Conservation (phyloP, 2,329 filamentous ascomycete species). For the Eutypella sp. region DNA sequence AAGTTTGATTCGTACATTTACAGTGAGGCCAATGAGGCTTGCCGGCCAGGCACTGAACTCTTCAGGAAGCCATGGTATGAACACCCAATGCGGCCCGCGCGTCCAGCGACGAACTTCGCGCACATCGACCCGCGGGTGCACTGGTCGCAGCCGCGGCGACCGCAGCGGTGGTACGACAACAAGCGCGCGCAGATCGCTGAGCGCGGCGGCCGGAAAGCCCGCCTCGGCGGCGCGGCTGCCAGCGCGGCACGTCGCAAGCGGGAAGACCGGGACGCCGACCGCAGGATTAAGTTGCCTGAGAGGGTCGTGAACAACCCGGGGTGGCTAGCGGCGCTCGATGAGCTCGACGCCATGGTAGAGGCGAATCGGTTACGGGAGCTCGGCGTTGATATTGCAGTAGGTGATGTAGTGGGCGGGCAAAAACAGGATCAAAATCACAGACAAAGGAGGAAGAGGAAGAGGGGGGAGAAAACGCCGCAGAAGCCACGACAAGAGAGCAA, state of each 20-base stretch:
- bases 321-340: constrained; percentile 40
- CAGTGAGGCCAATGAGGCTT: constrained; percentile 24
- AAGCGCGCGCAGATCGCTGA: constrained; percentile 47
- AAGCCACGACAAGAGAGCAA: too few relatives aligned
- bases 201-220: constrained; percentile 44
- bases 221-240: constrained; percentile 40
- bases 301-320: constrained; percentile 38
- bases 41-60: constrained; percentile 18
- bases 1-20: constrained; percentile 37
- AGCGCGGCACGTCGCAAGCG: constrained; percentile 28
- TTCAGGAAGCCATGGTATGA: constrained; percentile 12
- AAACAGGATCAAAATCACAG: neutral
- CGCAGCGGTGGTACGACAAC: constrained; percentile 39
- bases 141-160: constrained; percentile 37
- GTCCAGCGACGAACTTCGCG: constrained; percentile 32
- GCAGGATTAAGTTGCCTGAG: constrained; percentile 35
- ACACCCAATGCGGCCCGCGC: constrained; percentile 12
- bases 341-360: constrained; percentile 21
- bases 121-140: constrained; percentile 48
- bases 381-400: too few relatives aligned
- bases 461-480: too few relatives aligned
- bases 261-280: constrained; percentile 19
- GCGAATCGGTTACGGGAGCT: constrained; percentile 4
- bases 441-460: too few relatives aligned
- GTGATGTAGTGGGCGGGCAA: neutral